Evolutionary conservation across 352 stramenopile species (phyloP).

Genomic region (Globisporangium polare): DNA sequence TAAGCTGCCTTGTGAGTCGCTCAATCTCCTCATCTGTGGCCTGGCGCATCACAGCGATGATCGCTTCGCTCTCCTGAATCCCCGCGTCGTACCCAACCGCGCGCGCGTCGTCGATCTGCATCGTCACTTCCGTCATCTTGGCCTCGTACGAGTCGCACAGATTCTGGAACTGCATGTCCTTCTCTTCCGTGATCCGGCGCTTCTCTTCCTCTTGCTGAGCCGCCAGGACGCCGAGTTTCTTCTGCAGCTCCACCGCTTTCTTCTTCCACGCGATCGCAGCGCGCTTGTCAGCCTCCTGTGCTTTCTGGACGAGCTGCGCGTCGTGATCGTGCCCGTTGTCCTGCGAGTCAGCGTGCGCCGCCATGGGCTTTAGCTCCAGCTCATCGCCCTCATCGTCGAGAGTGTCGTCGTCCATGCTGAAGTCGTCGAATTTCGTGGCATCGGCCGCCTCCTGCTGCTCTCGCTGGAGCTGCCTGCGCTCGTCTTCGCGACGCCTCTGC

Average conservation of each 20-base stretch:
- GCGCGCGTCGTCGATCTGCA: constrained; percentile 73
- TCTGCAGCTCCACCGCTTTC: constrained; percentile 62
- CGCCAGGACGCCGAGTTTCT: constrained; percentile 38
- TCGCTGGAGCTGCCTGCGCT: constrained; percentile 20
- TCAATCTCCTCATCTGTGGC: constrained; percentile 37
- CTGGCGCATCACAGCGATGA: constrained; percentile 56
- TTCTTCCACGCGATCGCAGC: constrained; percentile 64
- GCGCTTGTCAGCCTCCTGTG: constrained; percentile 34
- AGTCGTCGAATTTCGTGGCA: constrained; percentile 17
- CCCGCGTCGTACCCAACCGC: constrained; percentile 69
- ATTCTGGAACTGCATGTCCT: constrained; percentile 55
- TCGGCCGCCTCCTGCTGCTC: constrained; percentile 24
- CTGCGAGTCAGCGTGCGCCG: constrained; percentile 26
- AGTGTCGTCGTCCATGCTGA: constrained; percentile 13
- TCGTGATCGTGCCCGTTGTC: constrained; percentile 19
- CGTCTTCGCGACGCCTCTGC: constrained; percentile 27
- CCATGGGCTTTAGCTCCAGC: neutral
- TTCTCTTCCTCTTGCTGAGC: constrained; percentile 48
- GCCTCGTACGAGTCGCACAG: constrained; percentile 70
- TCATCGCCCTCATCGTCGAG: neutral
- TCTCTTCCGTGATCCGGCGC: constrained; percentile 34
- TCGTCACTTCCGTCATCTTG: constrained; percentile 66
- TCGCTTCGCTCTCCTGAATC: constrained; percentile 68
- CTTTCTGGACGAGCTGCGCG: constrained; percentile 35
- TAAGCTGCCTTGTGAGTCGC: constrained; percentile 19